Base-by-base conservation (phyloP, 768 basidiomycete genomes). In the Rhodotorula graminis region DNA sequence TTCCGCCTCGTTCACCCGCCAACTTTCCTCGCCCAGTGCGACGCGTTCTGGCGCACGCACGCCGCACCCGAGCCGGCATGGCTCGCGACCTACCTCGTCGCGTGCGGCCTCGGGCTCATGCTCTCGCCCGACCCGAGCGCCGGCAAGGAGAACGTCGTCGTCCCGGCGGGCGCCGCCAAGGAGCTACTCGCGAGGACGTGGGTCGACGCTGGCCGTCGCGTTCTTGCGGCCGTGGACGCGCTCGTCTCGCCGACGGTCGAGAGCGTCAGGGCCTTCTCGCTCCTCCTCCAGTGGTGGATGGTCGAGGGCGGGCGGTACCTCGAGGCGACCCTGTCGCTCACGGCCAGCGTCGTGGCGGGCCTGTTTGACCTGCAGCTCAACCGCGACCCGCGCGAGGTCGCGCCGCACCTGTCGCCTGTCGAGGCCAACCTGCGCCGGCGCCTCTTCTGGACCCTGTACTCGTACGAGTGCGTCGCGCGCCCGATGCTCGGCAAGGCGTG, bases 81-180 rank as follows among this genome's bases (percentile, higher is more conserved):
- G 76, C 63, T 76, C n/a, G 67, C 70, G 27, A 60, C 63, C 3
- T 76, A 67, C 58, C 55, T 76, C 3, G 37, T 61, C 5, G 61
- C 58, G 1, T 71, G 69, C 56, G 64, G 53, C 0, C 21, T 44
- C 21, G 76, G 76, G 3, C 50, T 73, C 7, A 19, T 61, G 18
- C 72, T 61, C 7, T 46, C 63, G n/a, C 33, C 50, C 6, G 65
- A 64, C 40, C 47, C 55, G 1, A 56, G 61, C 27, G 49, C 23
- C 7, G 21, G 16, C 5, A 2, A 18, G 1, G 47, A 53, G 12
- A 50, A 50, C 9, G 46, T 47, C 10, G n/a, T 74, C 27, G n/a
- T 74, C 27, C 65, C 65, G 40, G 11, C 7, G 11, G 69, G 68
- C 5, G 63, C 66, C 18, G 69, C 58, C 3, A 49, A 66, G 42